Base-by-base conservation (phyloP, 2,329 filamentous ascomycete species). In the Cytospora schulzeri region DNA sequence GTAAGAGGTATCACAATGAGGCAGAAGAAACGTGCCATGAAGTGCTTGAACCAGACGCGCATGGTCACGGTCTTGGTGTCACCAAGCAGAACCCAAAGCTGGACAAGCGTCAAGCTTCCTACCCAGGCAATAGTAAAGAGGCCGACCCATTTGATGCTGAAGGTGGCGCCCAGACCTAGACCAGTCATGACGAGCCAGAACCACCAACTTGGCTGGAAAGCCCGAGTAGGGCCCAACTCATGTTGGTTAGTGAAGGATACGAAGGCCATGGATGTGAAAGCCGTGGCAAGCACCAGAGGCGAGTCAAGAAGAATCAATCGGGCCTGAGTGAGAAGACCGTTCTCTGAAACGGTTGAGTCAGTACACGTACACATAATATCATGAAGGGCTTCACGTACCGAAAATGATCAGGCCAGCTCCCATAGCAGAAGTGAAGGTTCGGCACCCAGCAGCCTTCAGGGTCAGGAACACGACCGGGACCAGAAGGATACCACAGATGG, bases 61-160 rank as follows among this genome's bases (percentile, higher is more conserved):
- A 92, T 84, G 60, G 92, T 92, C 59, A 98, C 93, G 62, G 89
- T 93, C 78, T 88, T 92, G 69, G 86, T 86, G 76, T 99, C 95
- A 68, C 93, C 95, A 50, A 97, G 89, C 63, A 99, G 82, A 70
- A 97, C 88, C 95, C 95, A 99, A 65, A 99, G 86, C 81, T 99
- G 95, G 54, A 99, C 76, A 53, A 94, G 77, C 45, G 95, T 99
- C 79, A 99, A 85, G 77, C 85, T 87, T 68, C 95, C 95, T 70
- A 99, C 92, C 95, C 95, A 99, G 57, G 94, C 95, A 76, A 97
- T 97, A 68, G 95, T 99, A 82, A 99, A 98, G 60, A 99, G 84
- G 58, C 95, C 95, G 73, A 99, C 95, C 95, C 95, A 99, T 82
- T 99, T 99, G 73, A 98, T 93, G 80, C 94, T 98, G 67, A 89